Percentiles rank a stretch among this genome's conserved stretches.
phyloP scores from a whole-genome alignment of 1,139 yeast species.

The Yamadazyma mexicana region DNA sequence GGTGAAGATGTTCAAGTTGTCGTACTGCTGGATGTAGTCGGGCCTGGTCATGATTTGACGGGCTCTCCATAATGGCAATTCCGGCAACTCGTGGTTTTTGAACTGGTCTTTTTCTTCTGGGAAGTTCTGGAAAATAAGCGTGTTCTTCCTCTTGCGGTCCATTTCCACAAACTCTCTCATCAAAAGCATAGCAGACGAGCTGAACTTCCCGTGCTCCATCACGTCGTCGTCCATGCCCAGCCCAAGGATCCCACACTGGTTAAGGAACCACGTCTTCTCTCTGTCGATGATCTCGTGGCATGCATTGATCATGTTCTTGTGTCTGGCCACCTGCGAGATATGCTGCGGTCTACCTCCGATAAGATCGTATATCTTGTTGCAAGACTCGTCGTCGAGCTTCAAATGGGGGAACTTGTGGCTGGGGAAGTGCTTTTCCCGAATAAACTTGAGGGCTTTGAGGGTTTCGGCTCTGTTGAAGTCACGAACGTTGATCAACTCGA shows the following conservation, averaged over 20 bases:
- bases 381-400: conserved; percentile 33
- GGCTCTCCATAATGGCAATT: conserved; percentile 80
- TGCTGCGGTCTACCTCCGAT: conserved; percentile 89
- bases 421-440: conserved; percentile 49
- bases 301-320: conserved; percentile 58
- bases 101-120: conserved; percentile 20
- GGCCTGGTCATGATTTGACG: conserved; percentile 84
- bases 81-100: conserved; percentile 61
- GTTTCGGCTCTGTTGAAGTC: conserved; percentile 65
- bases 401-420: conserved; percentile 33
- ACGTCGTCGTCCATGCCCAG: conserved; percentile 86
- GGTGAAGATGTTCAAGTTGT: conserved; percentile 74
- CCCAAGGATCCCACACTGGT: conserved; percentile 79
- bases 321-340: conserved; percentile 70
- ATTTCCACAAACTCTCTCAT: conserved; percentile 72
- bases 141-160: conserved; percentile 46
- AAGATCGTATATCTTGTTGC: conserved; percentile 62
- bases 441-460: conserved; percentile 52
- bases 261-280: conserved; percentile 83
- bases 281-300: conserved; percentile 72
- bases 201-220: conserved; percentile 80
- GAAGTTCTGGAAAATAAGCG: conserved; percentile 23
- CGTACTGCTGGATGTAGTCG: conserved; percentile 75
- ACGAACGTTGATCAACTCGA: conserved; percentile 70
- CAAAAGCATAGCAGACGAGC: conserved; percentile 73